phyloP scores from a whole-genome alignment of 108 stramenopile genomes.

The Parmales sp. region DNA sequence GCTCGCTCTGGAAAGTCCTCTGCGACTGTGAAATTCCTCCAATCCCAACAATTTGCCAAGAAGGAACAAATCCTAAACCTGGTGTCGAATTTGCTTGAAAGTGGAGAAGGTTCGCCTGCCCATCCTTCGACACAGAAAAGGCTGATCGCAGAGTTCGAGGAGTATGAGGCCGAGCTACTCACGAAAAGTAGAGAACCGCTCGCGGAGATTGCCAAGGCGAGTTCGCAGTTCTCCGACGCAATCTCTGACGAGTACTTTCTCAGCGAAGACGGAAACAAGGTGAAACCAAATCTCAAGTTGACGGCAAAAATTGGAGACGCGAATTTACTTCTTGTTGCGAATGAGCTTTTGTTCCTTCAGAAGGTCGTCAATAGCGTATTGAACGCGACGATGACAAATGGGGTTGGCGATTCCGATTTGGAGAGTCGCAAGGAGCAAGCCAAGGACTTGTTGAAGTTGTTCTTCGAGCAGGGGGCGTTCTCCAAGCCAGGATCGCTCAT shows the following conservation, averaged over 20 bases:
- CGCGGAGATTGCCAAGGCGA: slow-evolving; percentile 38
- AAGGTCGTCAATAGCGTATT: slow-evolving; percentile 53
- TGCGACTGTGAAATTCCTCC: slow-evolving; percentile 47
- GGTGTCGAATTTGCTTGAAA: background rate
- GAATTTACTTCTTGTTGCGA: no score
- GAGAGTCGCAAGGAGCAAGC: slow-evolving; percentile 1
- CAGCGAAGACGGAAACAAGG: no score
- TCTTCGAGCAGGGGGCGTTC: slow-evolving; percentile 16
- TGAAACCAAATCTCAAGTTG: no score
- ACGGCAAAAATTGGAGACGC: no score
- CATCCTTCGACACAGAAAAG: slow-evolving; percentile 12
- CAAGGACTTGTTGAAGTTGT: background rate
- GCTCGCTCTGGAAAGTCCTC: slow-evolving; percentile 56
- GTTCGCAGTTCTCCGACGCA: no score
- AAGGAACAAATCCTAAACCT: slow-evolving; percentile 27
- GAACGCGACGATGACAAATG: slow-evolving; percentile 42
- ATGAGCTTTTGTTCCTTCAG: no score
- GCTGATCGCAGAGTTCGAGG: slow-evolving; percentile 34
- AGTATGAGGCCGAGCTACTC: slow-evolving; percentile 35
- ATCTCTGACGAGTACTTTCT: no score
- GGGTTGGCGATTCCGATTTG: slow-evolving; percentile 25
- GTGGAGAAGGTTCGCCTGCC: background rate
- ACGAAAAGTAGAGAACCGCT: slow-evolving; percentile 27
- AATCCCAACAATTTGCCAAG: slow-evolving; percentile 46
- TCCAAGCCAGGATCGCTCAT: slow-evolving; percentile 45